A percentile compares a stretch with the other conserved stretches of the same genome.
These are phyloP conservation scores for Cyclospora cayetanensis DNA, from an alignment of 169 alveolate genomes.

Conservation along the genomic window DNA sequence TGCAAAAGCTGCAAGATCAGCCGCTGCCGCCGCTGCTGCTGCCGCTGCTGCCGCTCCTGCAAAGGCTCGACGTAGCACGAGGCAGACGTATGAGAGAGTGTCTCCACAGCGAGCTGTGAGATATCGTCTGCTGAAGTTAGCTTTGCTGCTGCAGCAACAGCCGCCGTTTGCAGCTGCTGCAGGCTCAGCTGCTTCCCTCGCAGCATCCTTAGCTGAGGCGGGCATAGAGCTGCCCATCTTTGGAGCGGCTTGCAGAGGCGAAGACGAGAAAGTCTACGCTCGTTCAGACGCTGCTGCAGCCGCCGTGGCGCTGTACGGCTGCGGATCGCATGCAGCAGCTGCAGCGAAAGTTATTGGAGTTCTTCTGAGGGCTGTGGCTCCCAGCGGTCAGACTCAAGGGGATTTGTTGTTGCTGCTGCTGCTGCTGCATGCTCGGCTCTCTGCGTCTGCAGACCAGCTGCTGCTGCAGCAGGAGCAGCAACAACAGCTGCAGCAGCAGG, in stretches of 20 bases:
- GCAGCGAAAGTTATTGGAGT: conserved; percentile 29
- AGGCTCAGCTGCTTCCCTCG: background rate
- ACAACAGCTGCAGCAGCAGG: background rate
- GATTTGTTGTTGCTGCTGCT: background rate
- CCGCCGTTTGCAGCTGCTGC: background rate
- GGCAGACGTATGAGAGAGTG: background rate
- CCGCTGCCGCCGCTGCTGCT: background rate
- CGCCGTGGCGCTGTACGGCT: background rate
- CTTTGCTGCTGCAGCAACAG: background rate
- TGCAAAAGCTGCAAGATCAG: background rate
- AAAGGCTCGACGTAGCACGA: conserved; percentile 7
- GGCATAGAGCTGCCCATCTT: background rate
- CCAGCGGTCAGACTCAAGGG: background rate
- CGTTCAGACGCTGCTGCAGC: background rate
- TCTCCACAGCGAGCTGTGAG: background rate
- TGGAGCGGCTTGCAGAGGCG: background rate
- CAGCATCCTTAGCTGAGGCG: background rate
- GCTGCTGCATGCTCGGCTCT: conserved; percentile 11
- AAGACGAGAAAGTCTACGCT: no score
- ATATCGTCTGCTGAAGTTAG: background rate
- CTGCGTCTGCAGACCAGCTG: background rate
- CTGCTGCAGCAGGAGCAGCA: conserved; percentile 22
- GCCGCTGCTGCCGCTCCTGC: conserved; percentile 25
- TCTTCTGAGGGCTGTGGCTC: background rate
- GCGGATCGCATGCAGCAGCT: background rate